These are phyloP conservation scores for Gossypium turneri DNA, from an alignment of 345 rosid species.

Conservation along the genomic window DNA sequence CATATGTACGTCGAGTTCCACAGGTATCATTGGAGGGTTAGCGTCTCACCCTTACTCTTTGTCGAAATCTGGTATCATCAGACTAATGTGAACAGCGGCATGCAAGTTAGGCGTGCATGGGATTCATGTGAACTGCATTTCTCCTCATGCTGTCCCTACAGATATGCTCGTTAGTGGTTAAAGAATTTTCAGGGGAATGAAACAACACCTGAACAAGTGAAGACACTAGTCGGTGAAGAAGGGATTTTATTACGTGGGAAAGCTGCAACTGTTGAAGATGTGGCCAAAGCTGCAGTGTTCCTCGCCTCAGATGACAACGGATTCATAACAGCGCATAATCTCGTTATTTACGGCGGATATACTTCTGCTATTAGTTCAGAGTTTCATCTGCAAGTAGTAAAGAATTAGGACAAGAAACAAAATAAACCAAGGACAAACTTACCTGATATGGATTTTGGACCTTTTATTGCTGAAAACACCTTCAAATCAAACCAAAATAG, in stretches of 20 bases:
- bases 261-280: constrained; percentile 51
- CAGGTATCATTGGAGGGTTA: constrained; percentile 75
- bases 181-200: constrained; percentile 40
- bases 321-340: constrained; percentile 68
- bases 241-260: constrained; percentile 66
- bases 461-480: background rate
- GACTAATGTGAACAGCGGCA: constrained; percentile 48
- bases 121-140: constrained; percentile 70
- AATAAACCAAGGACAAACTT: background rate
- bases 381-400: constrained; percentile 41
- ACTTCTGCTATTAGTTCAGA: constrained; percentile 46
- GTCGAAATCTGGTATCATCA: constrained; percentile 66
- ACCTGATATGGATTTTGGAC: background rate
- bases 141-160: constrained; percentile 91
- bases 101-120: constrained; percentile 70
- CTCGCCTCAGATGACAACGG: constrained; percentile 60
- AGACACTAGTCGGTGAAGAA: constrained; percentile 42
- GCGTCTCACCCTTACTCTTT: constrained; percentile 65
- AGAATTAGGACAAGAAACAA: background rate
- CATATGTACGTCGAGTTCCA: constrained; percentile 74
- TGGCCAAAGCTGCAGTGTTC: constrained; percentile 66
- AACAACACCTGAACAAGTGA: constrained; percentile 43
- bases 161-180: constrained; percentile 61
- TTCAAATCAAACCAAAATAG: background rate
- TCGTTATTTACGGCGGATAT: constrained; percentile 75